These are phyloP conservation scores for Nannizziopsis arthrosporioides DNA, from an alignment of 2,329 filamentous ascomycete species.

Conservation along the genomic window DNA sequence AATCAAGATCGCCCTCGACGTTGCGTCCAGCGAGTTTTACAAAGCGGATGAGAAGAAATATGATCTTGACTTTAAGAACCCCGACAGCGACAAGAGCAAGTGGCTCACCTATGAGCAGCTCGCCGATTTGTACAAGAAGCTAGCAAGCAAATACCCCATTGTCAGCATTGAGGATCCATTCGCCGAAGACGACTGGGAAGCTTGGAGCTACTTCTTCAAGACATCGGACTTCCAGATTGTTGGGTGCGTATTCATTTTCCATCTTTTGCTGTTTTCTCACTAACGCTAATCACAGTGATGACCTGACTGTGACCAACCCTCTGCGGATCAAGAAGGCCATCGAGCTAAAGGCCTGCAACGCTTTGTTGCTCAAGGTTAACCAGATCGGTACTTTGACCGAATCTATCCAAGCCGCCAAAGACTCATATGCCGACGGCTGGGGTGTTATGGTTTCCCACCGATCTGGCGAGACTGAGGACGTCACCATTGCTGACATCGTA, in stretches of 20 bases:
- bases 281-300: constrained; percentile 48
- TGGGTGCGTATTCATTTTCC: constrained; percentile 37
- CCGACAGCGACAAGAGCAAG: constrained; percentile 86
- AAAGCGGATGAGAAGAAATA: constrained; percentile 97
- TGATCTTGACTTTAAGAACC: constrained; percentile 99
- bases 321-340: constrained; percentile 99
- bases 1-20: constrained; percentile 98
- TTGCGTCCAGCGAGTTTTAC: constrained; percentile 99
- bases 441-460: constrained; percentile 99
- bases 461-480: constrained; percentile 98
- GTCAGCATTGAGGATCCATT: constrained; percentile 98
- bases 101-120: constrained; percentile 99
- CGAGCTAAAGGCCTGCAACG: constrained; percentile 97
- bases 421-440: constrained; percentile 91
- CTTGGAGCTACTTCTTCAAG: constrained; percentile 99
- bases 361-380: constrained; percentile 98
- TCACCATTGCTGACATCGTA: constrained; percentile 96
- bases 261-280: not conserved
- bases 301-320: constrained; percentile 98
- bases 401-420: constrained; percentile 98
- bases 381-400: constrained; percentile 98
- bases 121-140: constrained; percentile 75
- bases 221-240: constrained; percentile 97
- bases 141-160: constrained; percentile 93
- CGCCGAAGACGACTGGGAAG: constrained; percentile 99